These are phyloP conservation scores for Aureobasidium melanogenum DNA, from an alignment of 2,329 filamentous ascomycete genomes.

Conservation along the genomic window DNA sequence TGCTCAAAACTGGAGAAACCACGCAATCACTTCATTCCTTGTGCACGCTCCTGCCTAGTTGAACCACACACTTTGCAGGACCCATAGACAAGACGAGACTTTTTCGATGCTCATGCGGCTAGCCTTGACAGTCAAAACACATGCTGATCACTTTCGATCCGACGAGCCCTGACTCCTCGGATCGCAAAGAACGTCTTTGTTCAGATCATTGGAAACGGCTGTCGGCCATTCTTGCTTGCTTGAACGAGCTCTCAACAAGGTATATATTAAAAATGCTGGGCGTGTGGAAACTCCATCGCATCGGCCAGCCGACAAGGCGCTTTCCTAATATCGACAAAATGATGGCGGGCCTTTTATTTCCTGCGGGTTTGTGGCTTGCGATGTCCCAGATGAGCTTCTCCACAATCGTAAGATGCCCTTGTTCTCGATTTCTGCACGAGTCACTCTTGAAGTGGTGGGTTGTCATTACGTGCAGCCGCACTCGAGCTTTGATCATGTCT, in stretches of 20 bases:
- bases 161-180: slow-evolving; percentile 4
- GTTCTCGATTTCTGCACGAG: slow-evolving; percentile 5
- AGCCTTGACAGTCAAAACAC: neutral
- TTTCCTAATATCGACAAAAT: slow-evolving; percentile 1
- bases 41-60: neutral
- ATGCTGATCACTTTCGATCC: slow-evolving; percentile 8
- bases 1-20: slow-evolving; percentile 8
- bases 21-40: slow-evolving; percentile 4
- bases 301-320: neutral
- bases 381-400: slow-evolving; percentile 8
- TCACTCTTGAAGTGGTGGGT: neutral
- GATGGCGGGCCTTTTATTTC: slow-evolving; percentile 3
- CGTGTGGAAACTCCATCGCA: neutral
- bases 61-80: neutral
- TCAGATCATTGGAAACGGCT: neutral
- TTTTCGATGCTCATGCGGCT: slow-evolving; percentile 4
- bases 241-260: slow-evolving; percentile 1
- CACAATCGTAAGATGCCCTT: slow-evolving; percentile 1
- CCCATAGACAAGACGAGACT: neutral
- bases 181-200: slow-evolving; percentile 1
- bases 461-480: slow-evolving; percentile 7
- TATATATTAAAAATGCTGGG: slow-evolving; percentile 5
- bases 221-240: neutral
- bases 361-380: slow-evolving; percentile 1
- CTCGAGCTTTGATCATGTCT: slow-evolving; percentile 1